Percentiles rank a stretch among this genome's conserved stretches.
Conservation (phyloP, 345 rosid genomes). For the Hibiscus tridactylites region DNA sequence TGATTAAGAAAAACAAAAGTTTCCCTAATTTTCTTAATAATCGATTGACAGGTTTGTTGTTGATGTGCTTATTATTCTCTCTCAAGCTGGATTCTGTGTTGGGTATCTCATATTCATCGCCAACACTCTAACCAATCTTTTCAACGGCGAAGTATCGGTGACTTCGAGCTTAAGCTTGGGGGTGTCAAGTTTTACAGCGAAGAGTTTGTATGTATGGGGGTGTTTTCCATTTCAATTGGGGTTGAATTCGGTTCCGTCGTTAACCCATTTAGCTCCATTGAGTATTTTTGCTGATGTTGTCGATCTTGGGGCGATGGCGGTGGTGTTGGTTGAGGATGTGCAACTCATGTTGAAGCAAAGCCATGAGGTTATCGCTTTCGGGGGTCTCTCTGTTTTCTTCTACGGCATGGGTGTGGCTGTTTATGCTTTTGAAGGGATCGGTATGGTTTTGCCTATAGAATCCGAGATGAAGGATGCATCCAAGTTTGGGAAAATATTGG, state of each 20-base stretch:
- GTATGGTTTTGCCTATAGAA: constrained; percentile 74
- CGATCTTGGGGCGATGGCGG: constrained; percentile 71
- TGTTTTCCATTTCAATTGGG: constrained; percentile 83
- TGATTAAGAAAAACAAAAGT: neutral
- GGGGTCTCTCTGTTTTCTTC: constrained; percentile 50
- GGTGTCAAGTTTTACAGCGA: constrained; percentile 41
- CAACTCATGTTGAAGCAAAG: constrained; percentile 30
- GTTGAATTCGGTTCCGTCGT: constrained; percentile 54
- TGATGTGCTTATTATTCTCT: constrained; percentile 56
- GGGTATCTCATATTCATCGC: constrained; percentile 76
- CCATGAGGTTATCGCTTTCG: constrained; percentile 48
- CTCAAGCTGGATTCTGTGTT: constrained; percentile 79
- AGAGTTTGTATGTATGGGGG: constrained; percentile 57
- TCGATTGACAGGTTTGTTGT: constrained; percentile 41
- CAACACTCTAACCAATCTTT: constrained; percentile 44
- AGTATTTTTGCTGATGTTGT: constrained; percentile 85
- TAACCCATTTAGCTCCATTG: constrained; percentile 83
- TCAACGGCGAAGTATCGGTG: constrained; percentile 21
- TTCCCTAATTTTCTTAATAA: neutral
- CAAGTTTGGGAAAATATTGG: constrained; percentile 48
- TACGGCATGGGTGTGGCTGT: constrained; percentile 81
- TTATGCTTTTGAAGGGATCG: constrained; percentile 71
- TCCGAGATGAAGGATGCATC: constrained; percentile 52
- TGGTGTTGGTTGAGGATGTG: constrained; percentile 56
- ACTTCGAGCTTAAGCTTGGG: constrained; percentile 19